These are phyloP conservation scores for Volvox africanus DNA, from an alignment of 139 green algal species.

Conservation along the genomic window DNA sequence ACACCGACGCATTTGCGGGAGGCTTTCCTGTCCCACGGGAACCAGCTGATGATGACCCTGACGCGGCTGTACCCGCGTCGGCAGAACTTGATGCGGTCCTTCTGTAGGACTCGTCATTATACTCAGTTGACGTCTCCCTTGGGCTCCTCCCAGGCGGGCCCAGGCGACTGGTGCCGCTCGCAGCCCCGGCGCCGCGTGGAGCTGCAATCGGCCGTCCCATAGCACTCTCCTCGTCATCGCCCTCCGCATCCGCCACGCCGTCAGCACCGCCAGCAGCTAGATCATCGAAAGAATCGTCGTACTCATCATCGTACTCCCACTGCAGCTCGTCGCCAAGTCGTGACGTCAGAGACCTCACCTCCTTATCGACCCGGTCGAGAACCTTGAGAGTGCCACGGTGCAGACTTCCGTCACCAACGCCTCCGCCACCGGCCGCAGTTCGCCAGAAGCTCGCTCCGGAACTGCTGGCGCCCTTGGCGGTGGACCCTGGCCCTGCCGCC, in stretches of 20 bases:
- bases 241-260: conserved; percentile 77
- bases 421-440: conserved; percentile 3
- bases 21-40: not conserved
- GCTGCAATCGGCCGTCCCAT: not conserved
- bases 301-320: conserved; percentile 86
- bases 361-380: conserved; percentile 49
- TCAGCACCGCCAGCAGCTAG: conserved; percentile 63
- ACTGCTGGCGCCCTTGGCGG: not conserved
- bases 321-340: conserved; percentile 67
- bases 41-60: not conserved
- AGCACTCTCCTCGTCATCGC: conserved; percentile 45
- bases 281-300: conserved; percentile 90
- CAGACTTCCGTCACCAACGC: conserved; percentile 31
- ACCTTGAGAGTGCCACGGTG: conserved; percentile 58
- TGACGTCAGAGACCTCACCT: conserved; percentile 49
- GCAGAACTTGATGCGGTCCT: not conserved
- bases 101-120: conserved; percentile 54
- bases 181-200: not conserved
- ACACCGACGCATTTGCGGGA: not conserved
- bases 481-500: not conserved
- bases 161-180: not conserved
- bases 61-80: not conserved
- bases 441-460: conserved; percentile 4
- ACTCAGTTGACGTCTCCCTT: not conserved
- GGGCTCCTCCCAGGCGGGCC: not conserved